A percentile compares a stretch with the other conserved stretches of the same genome.
Evolutionary conservation across 768 basidiomycete species (phyloP).

Genomic region (Phanerodontia chrysosporium): DNA sequence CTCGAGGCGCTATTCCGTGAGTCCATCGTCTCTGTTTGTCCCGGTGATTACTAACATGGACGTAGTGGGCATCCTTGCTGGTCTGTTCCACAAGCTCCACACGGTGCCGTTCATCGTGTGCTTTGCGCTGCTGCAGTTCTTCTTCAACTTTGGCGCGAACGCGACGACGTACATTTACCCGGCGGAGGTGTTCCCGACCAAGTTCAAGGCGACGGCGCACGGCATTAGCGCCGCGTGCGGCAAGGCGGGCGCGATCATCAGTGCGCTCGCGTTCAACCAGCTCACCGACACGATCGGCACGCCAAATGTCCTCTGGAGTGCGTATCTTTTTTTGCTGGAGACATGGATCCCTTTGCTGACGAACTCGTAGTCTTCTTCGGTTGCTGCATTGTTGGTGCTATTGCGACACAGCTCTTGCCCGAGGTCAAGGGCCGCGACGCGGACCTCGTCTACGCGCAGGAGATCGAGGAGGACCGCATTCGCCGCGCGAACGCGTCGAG

Average conservation of each 20-base stretch:
- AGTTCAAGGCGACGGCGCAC: conserved; percentile 69
- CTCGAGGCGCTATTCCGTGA: conserved; percentile 63
- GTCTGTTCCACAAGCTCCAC: conserved; percentile 51
- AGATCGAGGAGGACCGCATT: conserved; percentile 21
- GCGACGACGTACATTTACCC: conserved; percentile 45
- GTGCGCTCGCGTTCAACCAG: conserved; percentile 67
- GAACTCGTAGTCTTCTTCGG: conserved; percentile 24
- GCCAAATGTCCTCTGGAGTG: conserved; percentile 67
- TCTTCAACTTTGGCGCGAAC: conserved; percentile 12
- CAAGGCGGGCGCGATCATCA: conserved; percentile 74
- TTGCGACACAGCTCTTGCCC: conserved; percentile 45
- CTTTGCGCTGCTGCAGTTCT: conserved; percentile 46
- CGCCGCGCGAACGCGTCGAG: not conserved
- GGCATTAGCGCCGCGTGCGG: conserved; percentile 72
- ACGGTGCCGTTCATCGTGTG: conserved; percentile 62
- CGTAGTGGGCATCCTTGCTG: conserved; percentile 65
- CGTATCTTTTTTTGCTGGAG: not conserved
- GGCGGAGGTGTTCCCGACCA: conserved; percentile 77
- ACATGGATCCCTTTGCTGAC: not conserved
- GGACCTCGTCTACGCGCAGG: conserved; percentile 40
- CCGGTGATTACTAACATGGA: not conserved
- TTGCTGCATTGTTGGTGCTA: conserved; percentile 10
- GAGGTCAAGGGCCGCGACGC: conserved; percentile 50
- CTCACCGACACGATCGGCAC: conserved; percentile 60
- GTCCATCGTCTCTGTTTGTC: conserved; percentile 10